A percentile compares a stretch with the other conserved stretches of the same genome.
These are phyloP conservation scores for Botrytis paeoniae DNA, from an alignment of 2,329 filamentous ascomycete genomes.

Conservation along the genomic window DNA sequence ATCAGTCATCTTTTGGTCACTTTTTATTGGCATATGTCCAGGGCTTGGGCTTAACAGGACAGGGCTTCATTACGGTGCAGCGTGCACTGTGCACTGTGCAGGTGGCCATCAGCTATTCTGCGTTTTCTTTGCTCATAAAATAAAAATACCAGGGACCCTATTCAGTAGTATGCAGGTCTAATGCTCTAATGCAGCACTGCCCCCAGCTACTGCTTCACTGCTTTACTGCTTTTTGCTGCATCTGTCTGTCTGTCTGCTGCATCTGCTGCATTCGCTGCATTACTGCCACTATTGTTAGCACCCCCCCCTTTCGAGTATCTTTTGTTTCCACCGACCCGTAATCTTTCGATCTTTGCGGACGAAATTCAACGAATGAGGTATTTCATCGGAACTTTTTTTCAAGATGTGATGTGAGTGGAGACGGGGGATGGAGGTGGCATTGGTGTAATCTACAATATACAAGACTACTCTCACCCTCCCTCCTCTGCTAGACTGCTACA, in stretches of 20 bases:
- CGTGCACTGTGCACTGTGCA: constrained; percentile 8
- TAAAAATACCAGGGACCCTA: neutral
- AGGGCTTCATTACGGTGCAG: neutral
- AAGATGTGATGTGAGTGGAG: neutral
- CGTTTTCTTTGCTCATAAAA: neutral
- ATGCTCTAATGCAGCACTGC: constrained; percentile 18
- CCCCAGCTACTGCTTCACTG: constrained; percentile 6
- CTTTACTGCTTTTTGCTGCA: neutral
- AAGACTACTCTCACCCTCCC: neutral
- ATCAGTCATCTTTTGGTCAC: neutral
- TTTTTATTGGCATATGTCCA: neutral
- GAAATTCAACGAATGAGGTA: neutral
- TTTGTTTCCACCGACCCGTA: constrained; percentile 8
- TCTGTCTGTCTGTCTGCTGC: neutral
- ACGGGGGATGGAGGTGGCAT: constrained; percentile 11
- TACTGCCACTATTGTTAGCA: constrained; percentile 2
- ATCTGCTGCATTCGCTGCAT: neutral
- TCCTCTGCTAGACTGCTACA: constrained; percentile 10
- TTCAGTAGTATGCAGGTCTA: constrained; percentile 17
- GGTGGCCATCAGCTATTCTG: constrained; percentile 6
- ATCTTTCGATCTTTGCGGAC: constrained; percentile 8
- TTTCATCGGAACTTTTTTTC: neutral
- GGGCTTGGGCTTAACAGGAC: neutral
- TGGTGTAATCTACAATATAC: constrained; percentile 5
- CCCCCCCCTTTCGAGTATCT: neutral